These are phyloP conservation scores for Aspergillus udagawae DNA, from an alignment of 2,329 filamentous ascomycete genomes.

Conservation along the genomic window DNA sequence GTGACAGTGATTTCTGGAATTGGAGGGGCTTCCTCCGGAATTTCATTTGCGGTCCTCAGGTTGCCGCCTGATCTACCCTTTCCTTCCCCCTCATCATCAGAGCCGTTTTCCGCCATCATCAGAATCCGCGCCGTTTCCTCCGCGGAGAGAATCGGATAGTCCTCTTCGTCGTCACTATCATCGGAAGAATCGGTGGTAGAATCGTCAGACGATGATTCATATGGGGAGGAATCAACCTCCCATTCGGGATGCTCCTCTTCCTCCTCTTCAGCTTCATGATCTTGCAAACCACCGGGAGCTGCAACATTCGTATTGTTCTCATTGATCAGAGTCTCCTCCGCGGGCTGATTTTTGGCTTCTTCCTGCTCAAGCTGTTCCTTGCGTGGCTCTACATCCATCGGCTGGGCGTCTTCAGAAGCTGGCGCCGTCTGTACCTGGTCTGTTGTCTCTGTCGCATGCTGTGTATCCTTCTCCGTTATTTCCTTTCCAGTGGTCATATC, in stretches of 20 bases:
- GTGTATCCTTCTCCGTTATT: neutral
- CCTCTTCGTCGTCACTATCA: constrained; percentile 50
- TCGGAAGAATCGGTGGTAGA: constrained; percentile 62
- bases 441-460: constrained; percentile 1
- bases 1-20: constrained; percentile 78
- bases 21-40: constrained; percentile 57
- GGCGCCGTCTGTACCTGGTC: constrained; percentile 4
- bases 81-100: constrained; percentile 68
- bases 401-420: constrained; percentile 10
- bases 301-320: constrained; percentile 6
- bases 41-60: constrained; percentile 79
- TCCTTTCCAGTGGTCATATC: neutral
- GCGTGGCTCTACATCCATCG: constrained; percentile 27
- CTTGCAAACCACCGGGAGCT: constrained; percentile 7
- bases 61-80: constrained; percentile 45
- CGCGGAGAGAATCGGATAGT: constrained; percentile 69
- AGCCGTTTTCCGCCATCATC: constrained; percentile 76
- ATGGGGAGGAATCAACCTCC: constrained; percentile 75
- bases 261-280: constrained; percentile 29
- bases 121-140: constrained; percentile 81
- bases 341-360: constrained; percentile 2
- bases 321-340: neutral
- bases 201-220: constrained; percentile 60
- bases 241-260: constrained; percentile 67
- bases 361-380: constrained; percentile 4